A percentile compares a stretch with the other conserved stretches of the same genome.
Evolutionary conservation across 345 rosid genomes (phyloP).

Genomic region (Cardiospermum halicacabum): DNA sequence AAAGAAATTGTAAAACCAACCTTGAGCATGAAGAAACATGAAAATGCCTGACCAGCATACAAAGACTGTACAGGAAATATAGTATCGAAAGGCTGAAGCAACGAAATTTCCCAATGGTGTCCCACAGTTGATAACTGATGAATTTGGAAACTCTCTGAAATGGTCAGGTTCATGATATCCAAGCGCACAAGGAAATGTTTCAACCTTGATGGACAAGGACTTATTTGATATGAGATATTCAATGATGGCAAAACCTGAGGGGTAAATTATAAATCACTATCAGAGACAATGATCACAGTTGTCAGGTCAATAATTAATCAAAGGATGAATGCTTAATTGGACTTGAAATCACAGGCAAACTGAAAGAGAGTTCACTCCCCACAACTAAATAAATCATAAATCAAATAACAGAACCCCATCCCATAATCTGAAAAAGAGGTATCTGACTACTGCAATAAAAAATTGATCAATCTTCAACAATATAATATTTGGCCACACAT

Average conservation of each 20-base stretch:
- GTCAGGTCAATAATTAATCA: neutral
- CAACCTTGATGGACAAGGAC: conserved; percentile 76
- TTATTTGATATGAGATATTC: conserved; percentile 68
- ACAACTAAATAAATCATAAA: neutral
- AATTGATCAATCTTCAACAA: neutral
- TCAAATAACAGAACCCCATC: neutral
- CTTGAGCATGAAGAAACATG: conserved; percentile 84
- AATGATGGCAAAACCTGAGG: conserved; percentile 75
- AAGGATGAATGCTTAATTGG: neutral
- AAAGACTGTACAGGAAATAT: conserved; percentile 57
- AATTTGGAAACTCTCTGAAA: conserved; percentile 64
- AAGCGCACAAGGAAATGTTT: conserved; percentile 78
- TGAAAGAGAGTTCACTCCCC: neutral
- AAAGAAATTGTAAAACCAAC: conserved; percentile 24
- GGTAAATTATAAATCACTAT: neutral
- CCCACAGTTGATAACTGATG: conserved; percentile 80
- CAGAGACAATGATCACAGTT: neutral
- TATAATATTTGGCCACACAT: neutral
- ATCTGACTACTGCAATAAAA: neutral
- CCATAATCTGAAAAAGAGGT: neutral
- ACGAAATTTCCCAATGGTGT: conserved; percentile 71
- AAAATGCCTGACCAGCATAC: conserved; percentile 75
- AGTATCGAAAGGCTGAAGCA: conserved; percentile 64
- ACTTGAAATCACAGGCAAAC: neutral
- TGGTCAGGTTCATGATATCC: conserved; percentile 78